Evolutionary conservation across 1,139 yeast genomes (phyloP).

Genomic region (Wickerhamomyces sp.): DNA sequence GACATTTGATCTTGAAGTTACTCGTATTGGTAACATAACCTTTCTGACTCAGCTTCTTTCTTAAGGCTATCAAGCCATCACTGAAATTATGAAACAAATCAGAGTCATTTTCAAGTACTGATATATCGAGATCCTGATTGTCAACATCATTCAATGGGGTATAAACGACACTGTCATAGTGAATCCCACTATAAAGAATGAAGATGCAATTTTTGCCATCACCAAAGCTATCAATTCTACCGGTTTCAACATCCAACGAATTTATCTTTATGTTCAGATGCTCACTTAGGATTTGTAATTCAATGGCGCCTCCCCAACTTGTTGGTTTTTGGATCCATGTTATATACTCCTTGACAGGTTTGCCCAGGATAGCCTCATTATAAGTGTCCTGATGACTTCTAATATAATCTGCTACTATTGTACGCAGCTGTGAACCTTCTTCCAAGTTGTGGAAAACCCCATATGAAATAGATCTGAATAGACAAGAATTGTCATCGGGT

Average conservation of each 20-base stretch:
- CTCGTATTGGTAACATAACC: constrained; percentile 69
- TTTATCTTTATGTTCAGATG: constrained; percentile 49
- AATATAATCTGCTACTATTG: constrained; percentile 43
- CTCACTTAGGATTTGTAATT: constrained; percentile 58
- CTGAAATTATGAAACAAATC: constrained; percentile 29
- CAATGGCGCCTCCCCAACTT: constrained; percentile 89
- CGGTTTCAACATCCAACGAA: constrained; percentile 66
- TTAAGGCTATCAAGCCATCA: constrained; percentile 37
- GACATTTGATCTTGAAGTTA: constrained; percentile 53
- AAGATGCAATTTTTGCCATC: constrained; percentile 42
- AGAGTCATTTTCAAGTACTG: constrained; percentile 34
- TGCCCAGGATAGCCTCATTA: constrained; percentile 55
- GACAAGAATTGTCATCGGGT: constrained; percentile 78
- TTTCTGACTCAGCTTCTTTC: constrained; percentile 40
- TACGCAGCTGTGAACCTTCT: constrained; percentile 40
- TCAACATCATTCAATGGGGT: constrained; percentile 27
- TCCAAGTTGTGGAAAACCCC: constrained; percentile 39
- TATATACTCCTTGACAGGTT: constrained; percentile 46
- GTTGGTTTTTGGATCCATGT: constrained; percentile 57
- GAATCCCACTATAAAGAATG: constrained; percentile 67
- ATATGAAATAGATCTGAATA: constrained; percentile 65
- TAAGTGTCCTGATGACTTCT: constrained; percentile 37
- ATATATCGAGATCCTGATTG: constrained; percentile 30
- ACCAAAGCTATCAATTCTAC: constrained; percentile 53
- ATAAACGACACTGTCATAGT: constrained; percentile 61